A percentile compares a stretch with the other conserved stretches of the same genome.
Conservation (phyloP, 2,329 filamentous ascomycete species). For the Macrophomina phaseolina region DNA sequence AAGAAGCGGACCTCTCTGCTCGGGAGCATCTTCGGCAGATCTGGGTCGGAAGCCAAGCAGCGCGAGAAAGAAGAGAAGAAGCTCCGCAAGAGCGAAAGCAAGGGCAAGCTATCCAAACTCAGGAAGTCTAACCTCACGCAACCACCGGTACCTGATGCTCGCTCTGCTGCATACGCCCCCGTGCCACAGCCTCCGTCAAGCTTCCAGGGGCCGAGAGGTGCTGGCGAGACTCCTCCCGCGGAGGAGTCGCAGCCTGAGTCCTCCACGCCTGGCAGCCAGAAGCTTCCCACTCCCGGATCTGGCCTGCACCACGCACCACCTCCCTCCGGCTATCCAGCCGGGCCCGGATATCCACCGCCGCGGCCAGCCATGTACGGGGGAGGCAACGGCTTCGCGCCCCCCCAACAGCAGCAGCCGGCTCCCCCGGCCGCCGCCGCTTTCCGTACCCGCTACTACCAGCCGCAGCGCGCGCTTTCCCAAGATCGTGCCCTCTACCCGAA, state of each 20-base stretch:
- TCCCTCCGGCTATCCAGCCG: not conserved
- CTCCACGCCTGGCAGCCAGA: not conserved
- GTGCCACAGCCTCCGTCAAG: constrained; percentile 4
- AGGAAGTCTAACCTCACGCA: not conserved
- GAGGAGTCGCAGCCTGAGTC: not conserved
- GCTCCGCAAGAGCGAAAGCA: constrained; percentile 2
- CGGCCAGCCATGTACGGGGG: not conserved
- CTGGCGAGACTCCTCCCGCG: not conserved
- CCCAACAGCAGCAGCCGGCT: not conserved
- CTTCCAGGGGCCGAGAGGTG: not conserved
- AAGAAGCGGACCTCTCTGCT: constrained; percentile 55
- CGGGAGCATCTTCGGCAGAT: constrained; percentile 50
- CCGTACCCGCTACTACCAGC: constrained; percentile 14
- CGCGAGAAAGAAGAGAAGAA: constrained; percentile 31
- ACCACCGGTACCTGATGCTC: not conserved
- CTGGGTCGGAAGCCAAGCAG: constrained; percentile 39
- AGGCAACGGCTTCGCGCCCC: not conserved
- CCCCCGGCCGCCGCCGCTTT: not conserved
- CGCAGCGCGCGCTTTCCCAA: constrained; percentile 1
- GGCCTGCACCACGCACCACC: not conserved
- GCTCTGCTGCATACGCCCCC: constrained; percentile 4
- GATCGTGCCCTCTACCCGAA: constrained; percentile 10
- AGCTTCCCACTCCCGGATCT: not conserved
- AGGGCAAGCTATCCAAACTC: constrained; percentile 24
- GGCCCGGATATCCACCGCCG: not conserved